Evolutionary conservation across 2,329 filamentous ascomycete species (phyloP).

Genomic region (Aspergillus thermomutatus): DNA sequence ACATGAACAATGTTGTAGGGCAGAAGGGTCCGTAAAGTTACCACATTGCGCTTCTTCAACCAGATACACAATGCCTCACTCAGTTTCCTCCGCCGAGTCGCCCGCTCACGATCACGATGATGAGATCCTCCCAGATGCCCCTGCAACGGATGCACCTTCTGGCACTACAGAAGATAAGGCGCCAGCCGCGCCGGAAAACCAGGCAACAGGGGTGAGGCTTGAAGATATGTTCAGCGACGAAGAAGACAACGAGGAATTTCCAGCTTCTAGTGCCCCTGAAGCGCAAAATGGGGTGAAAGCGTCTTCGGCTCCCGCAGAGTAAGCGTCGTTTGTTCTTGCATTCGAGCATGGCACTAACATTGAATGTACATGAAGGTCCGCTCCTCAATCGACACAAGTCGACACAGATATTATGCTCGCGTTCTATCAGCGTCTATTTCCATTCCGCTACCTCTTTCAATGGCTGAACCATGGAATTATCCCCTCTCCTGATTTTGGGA

Average conservation of each 20-base stretch:
- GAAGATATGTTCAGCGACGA: constrained; percentile 61
- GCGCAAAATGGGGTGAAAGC: constrained; percentile 42
- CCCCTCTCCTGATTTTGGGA: constrained; percentile 81
- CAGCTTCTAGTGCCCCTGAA: constrained; percentile 49
- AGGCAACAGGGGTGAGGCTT: constrained; percentile 40
- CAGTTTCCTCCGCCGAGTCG: constrained; percentile 36
- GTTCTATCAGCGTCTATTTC: constrained; percentile 94
- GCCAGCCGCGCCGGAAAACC: constrained; percentile 11
- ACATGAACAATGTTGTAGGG: neutral
- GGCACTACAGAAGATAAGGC: constrained; percentile 7
- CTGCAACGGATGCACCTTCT: constrained; percentile 12
- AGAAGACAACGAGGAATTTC: constrained; percentile 54
- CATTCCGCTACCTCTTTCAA: constrained; percentile 91
- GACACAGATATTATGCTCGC: constrained; percentile 84
- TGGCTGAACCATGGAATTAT: constrained; percentile 94
- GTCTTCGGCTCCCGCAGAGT: constrained; percentile 38
- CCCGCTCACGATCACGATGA: constrained; percentile 37
- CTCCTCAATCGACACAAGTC: constrained; percentile 48
- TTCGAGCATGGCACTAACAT: constrained; percentile 7
- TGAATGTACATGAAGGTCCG: constrained; percentile 22
- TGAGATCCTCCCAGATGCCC: constrained; percentile 43
- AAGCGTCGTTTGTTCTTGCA: constrained; percentile 13
- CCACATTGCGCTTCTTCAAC: neutral
- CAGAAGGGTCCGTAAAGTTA: neutral
- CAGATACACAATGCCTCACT: constrained; percentile 34